These are phyloP conservation scores for Mycena vitilis DNA, from an alignment of 768 basidiomycete species.

Conservation along the genomic window DNA sequence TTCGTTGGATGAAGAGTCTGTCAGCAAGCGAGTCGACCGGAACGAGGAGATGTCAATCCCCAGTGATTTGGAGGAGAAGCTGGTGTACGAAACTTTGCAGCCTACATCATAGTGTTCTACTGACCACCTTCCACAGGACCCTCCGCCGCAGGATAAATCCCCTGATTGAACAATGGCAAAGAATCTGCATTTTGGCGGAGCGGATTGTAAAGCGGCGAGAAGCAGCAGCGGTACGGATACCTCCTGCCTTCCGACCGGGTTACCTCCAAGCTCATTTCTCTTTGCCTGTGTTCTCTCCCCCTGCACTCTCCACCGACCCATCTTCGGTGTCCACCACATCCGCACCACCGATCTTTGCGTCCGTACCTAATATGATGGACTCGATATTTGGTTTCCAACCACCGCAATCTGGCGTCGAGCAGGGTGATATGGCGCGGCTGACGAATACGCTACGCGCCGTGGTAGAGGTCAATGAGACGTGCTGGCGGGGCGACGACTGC, in stretches of 20 bases:
- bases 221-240: slow-evolving; percentile 88
- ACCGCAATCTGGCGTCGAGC: slow-evolving; percentile 45
- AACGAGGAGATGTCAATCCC: slow-evolving; percentile 94
- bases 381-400: slow-evolving; percentile 44
- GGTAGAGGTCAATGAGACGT: slow-evolving; percentile 80
- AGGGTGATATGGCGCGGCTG: slow-evolving; percentile 87
- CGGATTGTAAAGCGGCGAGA: slow-evolving; percentile 91
- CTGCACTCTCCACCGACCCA: slow-evolving; percentile 48
- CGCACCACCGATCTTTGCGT: slow-evolving; percentile 44
- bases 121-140: slow-evolving; percentile 55
- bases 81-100: slow-evolving; percentile 61
- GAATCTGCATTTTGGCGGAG: slow-evolving; percentile 88
- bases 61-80: slow-evolving; percentile 90
- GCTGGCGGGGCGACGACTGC: slow-evolving; percentile 88
- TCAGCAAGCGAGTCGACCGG: slow-evolving; percentile 79
- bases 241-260: slow-evolving; percentile 70
- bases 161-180: slow-evolving; percentile 92
- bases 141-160: slow-evolving; percentile 81
- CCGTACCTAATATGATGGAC: slow-evolving; percentile 32
- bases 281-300: slow-evolving; percentile 63
- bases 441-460: slow-evolving; percentile 86
- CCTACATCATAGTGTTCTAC: not conserved
- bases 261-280: slow-evolving; percentile 78
- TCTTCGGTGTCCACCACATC: slow-evolving; percentile 48
- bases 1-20: slow-evolving; percentile 89